phyloP scores from a whole-genome alignment of 306 rosid genomes.

The Styphnolobium japonicum region DNA sequence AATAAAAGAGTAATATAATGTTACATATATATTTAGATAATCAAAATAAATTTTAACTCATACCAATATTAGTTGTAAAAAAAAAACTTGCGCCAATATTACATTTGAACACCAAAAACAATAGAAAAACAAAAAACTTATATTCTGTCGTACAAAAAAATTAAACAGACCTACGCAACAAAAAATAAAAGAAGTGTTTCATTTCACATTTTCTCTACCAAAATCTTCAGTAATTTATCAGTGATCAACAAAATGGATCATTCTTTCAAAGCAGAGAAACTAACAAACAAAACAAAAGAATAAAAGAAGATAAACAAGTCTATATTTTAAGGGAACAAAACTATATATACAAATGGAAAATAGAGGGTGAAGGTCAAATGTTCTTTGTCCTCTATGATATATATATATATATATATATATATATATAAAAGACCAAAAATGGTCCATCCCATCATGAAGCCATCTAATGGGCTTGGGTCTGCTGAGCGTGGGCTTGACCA shows the following conservation, averaged over 20 bases:
- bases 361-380: background rate
- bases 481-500: conserved; percentile 29
- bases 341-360: conserved; percentile 1
- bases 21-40: too few relatives aligned
- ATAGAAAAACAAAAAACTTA: too few relatives aligned
- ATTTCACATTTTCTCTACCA: background rate
- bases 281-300: conserved; percentile 16
- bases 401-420: background rate
- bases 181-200: background rate
- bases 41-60: too few relatives aligned
- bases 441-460: conserved; percentile 25
- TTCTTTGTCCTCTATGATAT: background rate
- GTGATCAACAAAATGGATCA: background rate
- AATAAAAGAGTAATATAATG: too few relatives aligned
- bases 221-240: background rate
- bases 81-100: too few relatives aligned
- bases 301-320: background rate
- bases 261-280: background rate
- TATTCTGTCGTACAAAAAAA: too few relatives aligned
- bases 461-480: conserved; percentile 44
- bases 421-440: background rate
- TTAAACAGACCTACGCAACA: too few relatives aligned
- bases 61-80: too few relatives aligned
- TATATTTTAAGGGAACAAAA: background rate
- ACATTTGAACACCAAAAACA: too few relatives aligned